Conservation (phyloP, 2,329 filamentous ascomycete genomes). For the Cladophialophora chaetospira region DNA sequence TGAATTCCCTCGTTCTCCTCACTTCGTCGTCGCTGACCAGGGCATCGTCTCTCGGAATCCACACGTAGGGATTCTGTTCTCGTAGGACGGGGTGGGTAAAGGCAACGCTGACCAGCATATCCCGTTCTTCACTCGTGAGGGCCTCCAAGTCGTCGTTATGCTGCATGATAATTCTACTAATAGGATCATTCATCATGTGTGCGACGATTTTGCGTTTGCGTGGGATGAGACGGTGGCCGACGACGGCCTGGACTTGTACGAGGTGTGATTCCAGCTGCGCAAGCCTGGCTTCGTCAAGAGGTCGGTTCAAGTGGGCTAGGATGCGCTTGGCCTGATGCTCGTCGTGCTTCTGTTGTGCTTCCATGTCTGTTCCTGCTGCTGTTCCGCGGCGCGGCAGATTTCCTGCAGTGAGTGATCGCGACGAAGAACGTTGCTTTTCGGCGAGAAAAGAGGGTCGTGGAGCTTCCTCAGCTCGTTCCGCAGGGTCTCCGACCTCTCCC, state of each 20-base stretch:
- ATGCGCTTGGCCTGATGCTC: conserved; percentile 17
- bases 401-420: conserved; percentile 1
- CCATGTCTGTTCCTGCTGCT: conserved; percentile 3
- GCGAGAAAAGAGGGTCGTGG: background rate
- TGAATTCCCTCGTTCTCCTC: conserved; percentile 27
- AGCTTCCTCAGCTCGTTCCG: conserved; percentile 5
- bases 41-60: conserved; percentile 32
- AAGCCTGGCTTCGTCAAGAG: conserved; percentile 17
- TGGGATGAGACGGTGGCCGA: conserved; percentile 15
- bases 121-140: conserved; percentile 29
- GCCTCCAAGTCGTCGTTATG: conserved; percentile 32
- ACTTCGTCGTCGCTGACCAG: conserved; percentile 33
- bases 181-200: conserved; percentile 25
- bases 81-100: conserved; percentile 34
- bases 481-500: background rate
- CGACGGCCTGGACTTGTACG: conserved; percentile 5
- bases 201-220: conserved; percentile 15
- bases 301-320: conserved; percentile 17
- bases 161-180: conserved; percentile 30
- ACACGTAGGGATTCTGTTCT: conserved; percentile 31
- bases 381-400: conserved; percentile 11
- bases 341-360: conserved; percentile 17
- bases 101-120: conserved; percentile 31
- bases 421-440: conserved; percentile 11
- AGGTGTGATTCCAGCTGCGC: conserved; percentile 14